Evolutionary conservation across 148 eudicot species (phyloP), one percentile per base, ranked within the genome.

Genomic region (Silene conica): DNA sequence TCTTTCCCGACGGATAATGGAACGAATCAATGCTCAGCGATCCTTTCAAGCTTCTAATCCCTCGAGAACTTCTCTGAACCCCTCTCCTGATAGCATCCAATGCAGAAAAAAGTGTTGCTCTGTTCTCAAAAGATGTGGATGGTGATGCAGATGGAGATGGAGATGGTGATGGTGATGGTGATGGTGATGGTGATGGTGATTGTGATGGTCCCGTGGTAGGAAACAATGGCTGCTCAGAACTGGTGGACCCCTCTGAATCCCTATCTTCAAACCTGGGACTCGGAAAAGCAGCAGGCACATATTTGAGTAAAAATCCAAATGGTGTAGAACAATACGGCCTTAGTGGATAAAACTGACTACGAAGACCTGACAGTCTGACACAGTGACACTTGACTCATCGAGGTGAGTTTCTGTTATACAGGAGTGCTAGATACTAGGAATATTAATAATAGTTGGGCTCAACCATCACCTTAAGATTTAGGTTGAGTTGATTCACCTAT

Each of bases 51-150:
- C 41, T 83, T 67, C 71, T 77, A 56, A 85, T 31, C 25, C 87
- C 78, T 63, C 59, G 71, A 34, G 80, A 83, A 69, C 85, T 69
- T 28, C 83, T 43, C 80, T 71, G 43, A 82, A 78, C 57, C 48
- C 83, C 79, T 63, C 64, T 66, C 1, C 73, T 63, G 23, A 85
- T 71, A 38, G 68, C 74, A 78, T 21, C 63, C 21, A 79, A 75
- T 63, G 82, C 73, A 50, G 80, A 80, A 14, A 58, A 69, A 71
- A 58, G 45, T 55, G 71, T 46, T 5, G 72, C 23, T 31, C 50
- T 58, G 26, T 67, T 75, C 41, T 80, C 78, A 0, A 18, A 26
- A 45, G 31, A 69, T 23, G 14, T 1, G 14, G 28, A 68, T 68
- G 57, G 31, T 18, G 56, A 12, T 46, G 71, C 31, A 45, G 71